phyloP scores from a whole-genome alignment of 108 stramenopile genomes.

The Cyclotella choctawhatcheeana region DNA sequence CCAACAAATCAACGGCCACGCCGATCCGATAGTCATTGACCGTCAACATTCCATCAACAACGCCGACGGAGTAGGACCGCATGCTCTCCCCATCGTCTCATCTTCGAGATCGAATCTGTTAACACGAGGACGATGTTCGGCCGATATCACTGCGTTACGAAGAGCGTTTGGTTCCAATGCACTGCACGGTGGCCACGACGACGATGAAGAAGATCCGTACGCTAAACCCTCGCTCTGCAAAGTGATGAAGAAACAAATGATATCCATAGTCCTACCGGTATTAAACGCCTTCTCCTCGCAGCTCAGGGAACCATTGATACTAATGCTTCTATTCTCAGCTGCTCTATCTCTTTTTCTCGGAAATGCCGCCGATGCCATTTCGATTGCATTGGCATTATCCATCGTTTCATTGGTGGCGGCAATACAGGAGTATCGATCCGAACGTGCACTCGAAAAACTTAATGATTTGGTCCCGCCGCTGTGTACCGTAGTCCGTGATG shows the following conservation, averaged over 20 bases:
- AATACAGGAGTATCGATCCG: conserved; percentile 94
- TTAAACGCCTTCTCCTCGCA: conserved; percentile 71
- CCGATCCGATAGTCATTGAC: conserved; percentile 8
- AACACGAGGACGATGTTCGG: conserved; percentile 75
- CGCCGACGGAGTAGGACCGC: too few relatives aligned
- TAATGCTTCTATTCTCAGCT: conserved; percentile 91
- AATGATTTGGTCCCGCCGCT: conserved; percentile 85
- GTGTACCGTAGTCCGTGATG: conserved; percentile 87
- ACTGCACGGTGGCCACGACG: conserved; percentile 56
- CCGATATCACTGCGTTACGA: conserved; percentile 47
- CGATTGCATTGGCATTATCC: conserved; percentile 89
- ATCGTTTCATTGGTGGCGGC: conserved; percentile 95
- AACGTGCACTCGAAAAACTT: conserved; percentile 90
- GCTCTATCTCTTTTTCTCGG: conserved; percentile 80
- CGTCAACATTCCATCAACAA: neutral
- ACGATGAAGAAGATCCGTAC: conserved; percentile 39
- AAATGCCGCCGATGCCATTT: conserved; percentile 91
- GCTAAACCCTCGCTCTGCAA: neutral
- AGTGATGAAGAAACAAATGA: conserved; percentile 12
- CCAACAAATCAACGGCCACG: neutral
- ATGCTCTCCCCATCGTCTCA: neutral
- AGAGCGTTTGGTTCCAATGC: conserved; percentile 63
- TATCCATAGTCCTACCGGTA: conserved; percentile 48
- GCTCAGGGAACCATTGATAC: conserved; percentile 94
- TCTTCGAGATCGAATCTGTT: conserved; percentile 35